phyloP scores from a whole-genome alignment of 257 asterid genomes.

The Plantago elongata region DNA sequence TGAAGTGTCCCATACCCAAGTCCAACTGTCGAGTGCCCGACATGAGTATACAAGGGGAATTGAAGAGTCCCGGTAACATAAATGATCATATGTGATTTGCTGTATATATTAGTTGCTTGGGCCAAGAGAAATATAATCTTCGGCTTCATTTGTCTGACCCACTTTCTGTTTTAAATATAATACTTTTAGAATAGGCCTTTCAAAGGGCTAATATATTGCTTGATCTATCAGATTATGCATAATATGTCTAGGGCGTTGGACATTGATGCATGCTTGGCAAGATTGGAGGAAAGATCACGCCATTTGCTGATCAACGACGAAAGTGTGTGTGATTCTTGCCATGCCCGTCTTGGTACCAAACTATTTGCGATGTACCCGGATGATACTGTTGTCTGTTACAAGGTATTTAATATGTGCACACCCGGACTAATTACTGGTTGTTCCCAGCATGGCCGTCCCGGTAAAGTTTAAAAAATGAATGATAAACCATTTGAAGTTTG shows the following conservation, averaged over 20 bases:
- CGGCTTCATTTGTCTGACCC: neutral
- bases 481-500: no score
- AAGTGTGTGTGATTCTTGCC: constrained; percentile 87
- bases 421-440: no score
- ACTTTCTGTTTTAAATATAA: neutral
- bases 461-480: no score
- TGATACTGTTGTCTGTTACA: constrained; percentile 86
- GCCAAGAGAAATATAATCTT: constrained; percentile 16
- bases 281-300: constrained; percentile 90
- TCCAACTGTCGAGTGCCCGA: no score
- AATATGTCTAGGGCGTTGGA: constrained; percentile 71
- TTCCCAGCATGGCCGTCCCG: no score
- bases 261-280: constrained; percentile 78
- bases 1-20: no score
- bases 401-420: constrained; percentile 34
- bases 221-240: constrained; percentile 56
- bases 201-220: constrained; percentile 3
- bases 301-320: constrained; percentile 79
- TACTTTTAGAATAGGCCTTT: neutral
- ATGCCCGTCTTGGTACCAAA: constrained; percentile 92
- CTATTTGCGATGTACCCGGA: constrained; percentile 99
- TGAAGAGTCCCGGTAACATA: no score
- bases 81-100: neutral
- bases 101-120: constrained; percentile 10
- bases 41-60: no score